A percentile compares a stretch with the other conserved stretches of the same genome.
These are phyloP conservation scores for Plantago ovata DNA, from an alignment of 257 asterid genomes.

Conservation along the genomic window DNA sequence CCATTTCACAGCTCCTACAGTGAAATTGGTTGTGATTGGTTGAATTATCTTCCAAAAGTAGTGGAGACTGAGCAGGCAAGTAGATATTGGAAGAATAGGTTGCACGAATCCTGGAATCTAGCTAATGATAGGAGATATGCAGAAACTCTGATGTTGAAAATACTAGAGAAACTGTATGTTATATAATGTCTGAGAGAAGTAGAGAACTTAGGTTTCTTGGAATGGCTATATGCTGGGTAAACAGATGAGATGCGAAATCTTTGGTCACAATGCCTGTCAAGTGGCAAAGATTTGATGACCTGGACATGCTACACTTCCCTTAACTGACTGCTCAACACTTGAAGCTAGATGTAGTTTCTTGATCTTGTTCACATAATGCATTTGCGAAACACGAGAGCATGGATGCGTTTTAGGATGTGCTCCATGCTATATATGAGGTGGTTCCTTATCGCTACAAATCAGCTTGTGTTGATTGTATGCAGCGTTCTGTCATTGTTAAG, in stretches of 20 bases:
- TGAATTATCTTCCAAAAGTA: no score
- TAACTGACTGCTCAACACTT: constrained; percentile 26
- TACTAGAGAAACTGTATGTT: constrained; percentile 35
- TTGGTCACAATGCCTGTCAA: constrained; percentile 38
- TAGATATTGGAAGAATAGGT: no score
- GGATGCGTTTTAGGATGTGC: constrained; percentile 29
- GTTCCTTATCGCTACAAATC: constrained; percentile 35
- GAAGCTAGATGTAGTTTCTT: constrained; percentile 37
- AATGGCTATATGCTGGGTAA: constrained; percentile 33
- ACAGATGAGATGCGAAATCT: constrained; percentile 16
- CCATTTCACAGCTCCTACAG: no score
- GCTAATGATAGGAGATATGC: no score
- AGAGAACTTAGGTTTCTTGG: constrained; percentile 37
- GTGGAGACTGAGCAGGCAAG: no score
- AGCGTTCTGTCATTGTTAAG: constrained; percentile 29
- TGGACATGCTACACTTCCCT: constrained; percentile 42
- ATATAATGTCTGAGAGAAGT: constrained; percentile 34
- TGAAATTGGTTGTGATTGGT: no score
- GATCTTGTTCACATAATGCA: constrained; percentile 52
- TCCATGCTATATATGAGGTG: constrained; percentile 26
- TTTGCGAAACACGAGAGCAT: constrained; percentile 38
- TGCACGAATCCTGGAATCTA: no score
- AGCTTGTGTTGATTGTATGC: constrained; percentile 33
- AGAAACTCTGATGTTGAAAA: no score
- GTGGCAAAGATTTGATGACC: constrained; percentile 34